Evolutionary conservation across 1,284 basidiomycete species (phyloP), one percentile per base, ranked within the genome.

Genomic region (Takashimella tepidaria): DNA sequence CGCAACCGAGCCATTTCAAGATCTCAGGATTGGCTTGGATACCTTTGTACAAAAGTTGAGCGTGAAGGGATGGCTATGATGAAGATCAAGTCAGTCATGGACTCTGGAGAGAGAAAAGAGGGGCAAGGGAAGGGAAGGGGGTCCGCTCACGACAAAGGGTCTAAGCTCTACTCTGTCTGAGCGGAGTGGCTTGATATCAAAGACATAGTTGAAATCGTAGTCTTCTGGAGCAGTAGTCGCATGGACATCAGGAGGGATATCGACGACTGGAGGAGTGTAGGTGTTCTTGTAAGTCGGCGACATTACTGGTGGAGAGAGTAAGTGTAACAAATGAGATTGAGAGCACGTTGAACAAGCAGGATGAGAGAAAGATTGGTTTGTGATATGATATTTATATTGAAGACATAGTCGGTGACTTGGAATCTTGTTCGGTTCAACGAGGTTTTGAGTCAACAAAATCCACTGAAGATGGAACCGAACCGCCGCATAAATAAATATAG

Each of bases 131-230:
- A 37, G 8, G 31, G 16, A 37, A 8, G 16, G 16, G 16, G 10
- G 16, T 8, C 8, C 16, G 42, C 42, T 43, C 21, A 43, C 42
- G 8, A 43, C 42, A 43, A 43, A 43, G 8, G 68, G 68, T 45
- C 64, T 51, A 11, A 70, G 50, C 49, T 69, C 63, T 1, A 69
- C 60, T 16, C 66, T 51, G 49, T 71, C 64, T 11, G 66, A 67
- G 11, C 50, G 50, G 37, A 74, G 60, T 2, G 48, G n/a, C 47
- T 57, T 61, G 41, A 69, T 64, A 3, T 56, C 55, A 50, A 69
- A 70, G 19, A 66, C 60, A 49, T 63, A 76, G 64, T 76, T 74
- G 53, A 64, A 62, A 58, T 76, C 74, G 51, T 76, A 76, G 19
- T 65, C 59, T 26, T 68, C 68, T 1, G 57, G 53, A 5, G 63